Conservation (phyloP, 2,329 filamentous ascomycete genomes). For the Coleophoma crateriformis region DNA sequence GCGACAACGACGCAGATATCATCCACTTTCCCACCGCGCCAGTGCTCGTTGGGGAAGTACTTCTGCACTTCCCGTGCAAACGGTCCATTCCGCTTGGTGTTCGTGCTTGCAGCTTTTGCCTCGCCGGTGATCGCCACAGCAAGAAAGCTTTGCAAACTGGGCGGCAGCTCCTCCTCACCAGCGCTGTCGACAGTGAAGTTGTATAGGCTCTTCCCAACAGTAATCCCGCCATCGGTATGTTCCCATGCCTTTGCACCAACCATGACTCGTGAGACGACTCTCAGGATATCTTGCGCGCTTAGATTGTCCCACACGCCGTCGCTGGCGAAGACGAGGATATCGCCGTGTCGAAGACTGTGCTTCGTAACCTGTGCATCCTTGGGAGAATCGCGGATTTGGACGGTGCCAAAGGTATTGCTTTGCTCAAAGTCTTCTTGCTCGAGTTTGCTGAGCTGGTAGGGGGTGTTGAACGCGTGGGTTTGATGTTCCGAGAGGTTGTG, state of each 20-base stretch:
- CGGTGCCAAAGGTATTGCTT: constrained; percentile 77
- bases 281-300: constrained; percentile 82
- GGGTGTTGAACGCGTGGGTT: constrained; percentile 96
- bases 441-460: constrained; percentile 87
- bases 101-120: constrained; percentile 79
- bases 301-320: constrained; percentile 97
- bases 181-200: constrained; percentile 44
- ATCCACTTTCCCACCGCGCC: constrained; percentile 89
- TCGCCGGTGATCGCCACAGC: constrained; percentile 75
- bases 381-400: constrained; percentile 76
- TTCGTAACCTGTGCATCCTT: constrained; percentile 76
- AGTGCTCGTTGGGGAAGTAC: constrained; percentile 79
- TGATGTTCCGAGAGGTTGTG: constrained; percentile 79
- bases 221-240: constrained; percentile 53
- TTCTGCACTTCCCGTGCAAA: constrained; percentile 93
- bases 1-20: constrained; percentile 87
- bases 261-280: constrained; percentile 75
- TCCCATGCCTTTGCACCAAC: constrained; percentile 68
- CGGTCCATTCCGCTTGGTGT: constrained; percentile 78
- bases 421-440: constrained; percentile 75
- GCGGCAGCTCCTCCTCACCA: constrained; percentile 29
- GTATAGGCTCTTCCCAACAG: constrained; percentile 55
- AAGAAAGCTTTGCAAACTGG: constrained; percentile 69
- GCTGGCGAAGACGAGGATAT: constrained; percentile 88
- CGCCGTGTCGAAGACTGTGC: constrained; percentile 77